Evolutionary conservation across 306 rosid genomes (phyloP).

Genomic region (Arachis hypogaea): DNA sequence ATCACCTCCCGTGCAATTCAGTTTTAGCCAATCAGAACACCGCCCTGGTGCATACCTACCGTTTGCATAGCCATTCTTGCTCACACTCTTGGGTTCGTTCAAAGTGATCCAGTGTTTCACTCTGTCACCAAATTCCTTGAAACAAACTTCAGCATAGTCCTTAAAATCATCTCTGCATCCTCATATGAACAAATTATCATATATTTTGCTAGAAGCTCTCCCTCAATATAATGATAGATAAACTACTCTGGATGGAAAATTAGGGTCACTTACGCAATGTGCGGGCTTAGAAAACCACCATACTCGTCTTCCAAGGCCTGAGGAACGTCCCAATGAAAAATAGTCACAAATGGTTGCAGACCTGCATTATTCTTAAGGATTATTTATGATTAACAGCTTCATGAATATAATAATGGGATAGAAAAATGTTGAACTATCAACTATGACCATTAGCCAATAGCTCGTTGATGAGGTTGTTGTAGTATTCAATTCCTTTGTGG

Average conservation of each 20-base stretch:
- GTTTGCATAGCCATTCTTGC: conserved; percentile 47
- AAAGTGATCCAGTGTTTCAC: conserved; percentile 75
- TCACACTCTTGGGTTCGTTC: conserved; percentile 60
- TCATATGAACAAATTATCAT: not conserved
- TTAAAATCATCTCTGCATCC: conserved; percentile 51
- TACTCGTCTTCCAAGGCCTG: conserved; percentile 56
- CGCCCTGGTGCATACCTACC: conserved; percentile 65
- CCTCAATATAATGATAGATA: conserved; percentile 2
- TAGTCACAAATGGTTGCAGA: conserved; percentile 44
- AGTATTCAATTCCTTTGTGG: conserved; percentile 56
- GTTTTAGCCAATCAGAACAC: conserved; percentile 58
- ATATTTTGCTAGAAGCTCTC: conserved; percentile 14
- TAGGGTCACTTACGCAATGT: conserved; percentile 50
- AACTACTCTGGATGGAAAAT: conserved; percentile 12
- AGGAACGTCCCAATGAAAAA: conserved; percentile 50
- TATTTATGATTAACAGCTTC: conserved; percentile 8
- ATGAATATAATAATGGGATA: not conserved
- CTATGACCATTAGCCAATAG: conserved; percentile 56
- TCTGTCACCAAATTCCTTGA: conserved; percentile 65
- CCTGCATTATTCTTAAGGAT: conserved; percentile 32
- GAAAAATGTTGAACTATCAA: conserved; percentile 3
- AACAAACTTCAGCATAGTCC: conserved; percentile 69
- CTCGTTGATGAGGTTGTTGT: conserved; percentile 62
- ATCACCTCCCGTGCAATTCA: conserved; percentile 65
- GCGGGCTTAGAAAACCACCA: conserved; percentile 56